Conservation (phyloP, 306 rosid genomes). For the Citrullus colocynthis region DNA sequence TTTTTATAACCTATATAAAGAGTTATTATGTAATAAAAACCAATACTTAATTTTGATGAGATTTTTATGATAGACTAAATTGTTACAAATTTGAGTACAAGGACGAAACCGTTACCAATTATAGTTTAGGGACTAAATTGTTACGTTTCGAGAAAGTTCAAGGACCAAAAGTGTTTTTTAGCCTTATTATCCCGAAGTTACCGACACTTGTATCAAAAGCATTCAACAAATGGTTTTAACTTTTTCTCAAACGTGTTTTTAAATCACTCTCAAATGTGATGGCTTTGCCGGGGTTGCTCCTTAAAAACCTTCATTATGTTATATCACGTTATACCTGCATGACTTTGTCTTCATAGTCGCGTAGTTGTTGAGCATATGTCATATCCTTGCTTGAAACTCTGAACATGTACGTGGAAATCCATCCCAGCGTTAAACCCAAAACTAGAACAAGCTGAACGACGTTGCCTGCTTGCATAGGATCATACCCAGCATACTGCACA, state of each 20-base stretch:
- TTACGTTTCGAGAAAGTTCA: too few species aligned
- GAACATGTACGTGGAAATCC: conserved; percentile 87
- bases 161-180: neutral
- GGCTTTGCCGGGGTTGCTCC: neutral
- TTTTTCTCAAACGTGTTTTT: neutral
- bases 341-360: conserved; percentile 84
- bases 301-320: neutral
- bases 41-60: too few species aligned
- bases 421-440: conserved; percentile 83
- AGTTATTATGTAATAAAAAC: too few species aligned
- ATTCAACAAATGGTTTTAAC: neutral
- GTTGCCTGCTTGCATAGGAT: conserved; percentile 90
- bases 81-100: too few species aligned
- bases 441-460: conserved; percentile 90
- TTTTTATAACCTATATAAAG: too few species aligned
- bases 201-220: neutral
- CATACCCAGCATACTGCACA: conserved; percentile 68
- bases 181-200: neutral
- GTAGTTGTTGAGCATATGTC: conserved; percentile 93
- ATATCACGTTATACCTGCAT: conserved; percentile 51
- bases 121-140: too few species aligned
- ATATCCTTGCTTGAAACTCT: conserved; percentile 97
- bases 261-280: neutral
- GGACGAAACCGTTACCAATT: too few species aligned
- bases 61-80: too few species aligned